Conservation (phyloP, 2,329 filamentous ascomycete genomes). For the Nannizziopsis barbatae region DNA sequence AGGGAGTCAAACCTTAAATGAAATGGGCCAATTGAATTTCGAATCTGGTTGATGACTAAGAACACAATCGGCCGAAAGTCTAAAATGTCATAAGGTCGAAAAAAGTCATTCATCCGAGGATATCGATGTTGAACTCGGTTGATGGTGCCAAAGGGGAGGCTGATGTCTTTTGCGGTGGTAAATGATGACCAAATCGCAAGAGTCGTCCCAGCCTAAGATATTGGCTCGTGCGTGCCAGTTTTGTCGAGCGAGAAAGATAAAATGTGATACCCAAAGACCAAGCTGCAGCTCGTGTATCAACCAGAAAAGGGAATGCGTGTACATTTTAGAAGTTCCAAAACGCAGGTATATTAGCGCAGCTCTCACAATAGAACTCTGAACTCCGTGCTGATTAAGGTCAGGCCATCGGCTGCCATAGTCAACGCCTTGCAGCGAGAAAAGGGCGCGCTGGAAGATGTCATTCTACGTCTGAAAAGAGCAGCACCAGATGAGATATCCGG, state of each 20-base stretch:
- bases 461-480: constrained; percentile 14
- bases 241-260: constrained; percentile 28
- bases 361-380: neutral
- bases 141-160: too few species aligned
- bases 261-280: constrained; percentile 28
- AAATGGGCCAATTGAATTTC: too few species aligned
- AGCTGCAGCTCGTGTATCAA: constrained; percentile 27
- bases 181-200: constrained; percentile 13
- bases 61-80: too few species aligned
- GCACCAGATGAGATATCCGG: constrained; percentile 13
- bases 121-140: too few species aligned
- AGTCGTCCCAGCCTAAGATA: constrained; percentile 14
- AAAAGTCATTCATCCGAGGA: too few species aligned
- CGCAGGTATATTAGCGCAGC: constrained; percentile 13
- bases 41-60: too few species aligned
- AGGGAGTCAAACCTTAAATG: too few species aligned
- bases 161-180: neutral
- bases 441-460: constrained; percentile 13
- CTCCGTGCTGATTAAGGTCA: constrained; percentile 7
- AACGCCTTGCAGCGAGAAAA: constrained; percentile 16
- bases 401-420: constrained; percentile 17
- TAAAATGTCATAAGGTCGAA: too few species aligned
- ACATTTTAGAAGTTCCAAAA: constrained; percentile 16
- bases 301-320: constrained; percentile 18
- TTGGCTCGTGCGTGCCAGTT: constrained; percentile 26